These are phyloP conservation scores for Phoma sp. DNA, from an alignment of 2,329 filamentous ascomycete genomes.

Conservation along the genomic window DNA sequence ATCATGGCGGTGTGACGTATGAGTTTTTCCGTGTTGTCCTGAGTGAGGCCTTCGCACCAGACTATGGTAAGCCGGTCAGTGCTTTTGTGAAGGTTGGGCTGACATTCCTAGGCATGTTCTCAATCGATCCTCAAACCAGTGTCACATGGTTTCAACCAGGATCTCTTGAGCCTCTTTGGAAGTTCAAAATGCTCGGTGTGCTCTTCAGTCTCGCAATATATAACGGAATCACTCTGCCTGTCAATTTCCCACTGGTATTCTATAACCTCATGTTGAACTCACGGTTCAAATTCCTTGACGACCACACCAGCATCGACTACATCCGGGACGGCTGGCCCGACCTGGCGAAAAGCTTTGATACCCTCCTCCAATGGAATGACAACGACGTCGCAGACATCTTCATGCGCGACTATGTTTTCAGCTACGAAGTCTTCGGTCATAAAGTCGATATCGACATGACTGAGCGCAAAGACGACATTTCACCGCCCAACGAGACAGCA, in stretches of 20 bases:
- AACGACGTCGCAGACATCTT: conserved; percentile 83
- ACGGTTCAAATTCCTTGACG: conserved; percentile 63
- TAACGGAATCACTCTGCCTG: conserved; percentile 88
- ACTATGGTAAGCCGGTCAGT: conserved; percentile 63
- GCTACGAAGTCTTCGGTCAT: conserved; percentile 64
- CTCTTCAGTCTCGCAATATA: conserved; percentile 90
- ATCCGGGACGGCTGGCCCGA: conserved; percentile 91
- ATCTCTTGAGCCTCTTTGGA: conserved; percentile 82
- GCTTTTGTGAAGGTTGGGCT: conserved; percentile 1
- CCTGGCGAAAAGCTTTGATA: conserved; percentile 74
- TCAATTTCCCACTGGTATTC: conserved; percentile 84
- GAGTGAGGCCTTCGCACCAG: conserved; percentile 77
- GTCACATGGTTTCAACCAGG: conserved; percentile 89
- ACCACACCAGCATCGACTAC: conserved; percentile 61
- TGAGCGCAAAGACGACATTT: not conserved
- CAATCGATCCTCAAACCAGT: conserved; percentile 74
- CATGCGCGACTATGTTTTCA: conserved; percentile 85
- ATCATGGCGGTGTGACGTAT: conserved; percentile 94
- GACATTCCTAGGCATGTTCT: conserved; percentile 67
- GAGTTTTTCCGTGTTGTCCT: conserved; percentile 92
- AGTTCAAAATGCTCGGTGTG: conserved; percentile 86
- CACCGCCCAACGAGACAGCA: conserved; percentile 58
- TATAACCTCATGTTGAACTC: conserved; percentile 80
- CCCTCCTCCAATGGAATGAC: conserved; percentile 78
- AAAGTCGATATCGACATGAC: conserved; percentile 63